phyloP scores from a whole-genome alignment of 371 early-diverging fungal genomes.

The Rhizopus delemar region DNA sequence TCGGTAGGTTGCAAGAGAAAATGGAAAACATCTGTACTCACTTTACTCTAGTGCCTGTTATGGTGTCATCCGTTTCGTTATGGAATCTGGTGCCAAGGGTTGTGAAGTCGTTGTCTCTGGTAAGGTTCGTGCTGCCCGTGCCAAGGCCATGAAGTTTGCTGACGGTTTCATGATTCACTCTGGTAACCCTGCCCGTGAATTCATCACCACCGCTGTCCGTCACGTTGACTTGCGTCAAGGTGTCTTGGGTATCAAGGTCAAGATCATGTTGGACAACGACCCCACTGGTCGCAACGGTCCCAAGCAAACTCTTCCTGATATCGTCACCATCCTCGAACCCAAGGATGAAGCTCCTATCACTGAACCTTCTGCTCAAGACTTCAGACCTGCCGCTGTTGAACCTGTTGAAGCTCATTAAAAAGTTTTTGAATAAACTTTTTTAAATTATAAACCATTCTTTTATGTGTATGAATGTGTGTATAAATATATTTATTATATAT shows the following conservation, averaged over 20 bases:
- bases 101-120: constrained; percentile 99
- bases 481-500: no score
- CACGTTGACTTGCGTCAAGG: constrained; percentile 99
- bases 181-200: constrained; percentile 98
- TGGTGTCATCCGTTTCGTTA: constrained; percentile 98
- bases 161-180: constrained; percentile 99
- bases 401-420: constrained; percentile 13
- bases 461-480: no score
- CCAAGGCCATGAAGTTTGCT: constrained; percentile 99
- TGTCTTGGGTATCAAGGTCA: constrained; percentile 99
- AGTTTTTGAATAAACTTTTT: no score
- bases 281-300: constrained; percentile 97
- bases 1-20: constrained; percentile 42
- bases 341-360: constrained; percentile 81
- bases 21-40: neutral
- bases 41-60: constrained; percentile 80
- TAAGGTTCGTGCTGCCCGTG: constrained; percentile 99
- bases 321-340: constrained; percentile 94
- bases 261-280: constrained; percentile 99
- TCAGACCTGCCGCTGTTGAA: constrained; percentile 57
- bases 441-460: no score
- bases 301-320: constrained; percentile 96
- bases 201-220: constrained; percentile 96
- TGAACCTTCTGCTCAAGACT: constrained; percentile 78
- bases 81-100: constrained; percentile 99